A percentile compares a stretch with the other conserved stretches of the same genome.
phyloP scores from a whole-genome alignment of 2,329 filamentous ascomycete genomes.

The Trichoderma endophyticum region DNA sequence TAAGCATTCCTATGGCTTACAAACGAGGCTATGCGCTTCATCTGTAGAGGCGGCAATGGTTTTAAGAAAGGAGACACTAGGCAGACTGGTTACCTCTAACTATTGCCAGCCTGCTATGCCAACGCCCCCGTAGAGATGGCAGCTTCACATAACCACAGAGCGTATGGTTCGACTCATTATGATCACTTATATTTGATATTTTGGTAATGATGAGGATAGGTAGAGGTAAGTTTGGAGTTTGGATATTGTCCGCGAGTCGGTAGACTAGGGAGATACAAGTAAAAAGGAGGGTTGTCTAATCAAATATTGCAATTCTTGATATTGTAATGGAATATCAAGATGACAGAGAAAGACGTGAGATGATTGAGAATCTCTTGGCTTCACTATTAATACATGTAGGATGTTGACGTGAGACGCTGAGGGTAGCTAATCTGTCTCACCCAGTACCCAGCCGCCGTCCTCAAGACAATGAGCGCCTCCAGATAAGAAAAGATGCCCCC shows the following conservation, averaged over 20 bases:
- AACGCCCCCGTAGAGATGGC: not conserved
- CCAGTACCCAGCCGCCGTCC: not conserved
- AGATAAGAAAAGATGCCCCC: not conserved
- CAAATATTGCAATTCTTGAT: not conserved
- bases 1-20: not conserved
- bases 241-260: not conserved
- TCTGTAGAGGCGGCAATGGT: not conserved
- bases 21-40: not conserved
- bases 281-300: not conserved
- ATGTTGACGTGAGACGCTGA: not conserved
- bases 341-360: not conserved
- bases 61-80: not conserved
- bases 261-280: not conserved
- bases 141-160: not conserved
- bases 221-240: not conserved
- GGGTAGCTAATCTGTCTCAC: not conserved
- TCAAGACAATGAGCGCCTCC: not conserved
- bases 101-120: not conserved
- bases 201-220: not conserved
- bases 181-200: not conserved
- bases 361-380: not conserved
- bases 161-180: not conserved
- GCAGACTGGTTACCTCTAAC: not conserved
- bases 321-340: accelerated
- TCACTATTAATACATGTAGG: not conserved